Percentiles rank a stretch among this genome's conserved stretches.
These are phyloP conservation scores for Rosa lucieae DNA, from an alignment of 306 rosid species.

Conservation along the genomic window DNA sequence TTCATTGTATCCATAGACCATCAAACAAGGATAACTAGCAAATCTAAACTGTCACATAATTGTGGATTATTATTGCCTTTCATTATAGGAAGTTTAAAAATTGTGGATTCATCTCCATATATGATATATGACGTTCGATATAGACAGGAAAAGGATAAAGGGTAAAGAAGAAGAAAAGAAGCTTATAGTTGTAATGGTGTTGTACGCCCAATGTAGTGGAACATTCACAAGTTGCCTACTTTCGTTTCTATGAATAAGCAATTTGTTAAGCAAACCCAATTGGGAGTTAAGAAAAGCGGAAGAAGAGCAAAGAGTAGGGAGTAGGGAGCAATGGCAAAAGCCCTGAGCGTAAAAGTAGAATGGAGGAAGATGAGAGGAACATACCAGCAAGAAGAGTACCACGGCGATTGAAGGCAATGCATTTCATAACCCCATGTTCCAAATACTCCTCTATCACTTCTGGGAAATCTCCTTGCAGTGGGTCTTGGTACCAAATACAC, in stretches of 20 bases:
- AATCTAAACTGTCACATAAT: background rate
- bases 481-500: slow-evolving; percentile 46
- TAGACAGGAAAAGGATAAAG: background rate
- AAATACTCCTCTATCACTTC: slow-evolving; percentile 97
- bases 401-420: slow-evolving; percentile 88
- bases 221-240: background rate
- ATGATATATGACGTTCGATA: background rate
- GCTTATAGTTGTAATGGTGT: background rate
- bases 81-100: background rate
- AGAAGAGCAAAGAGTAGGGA: background rate
- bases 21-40: background rate
- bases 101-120: background rate
- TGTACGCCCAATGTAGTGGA: background rate
- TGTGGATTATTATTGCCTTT: background rate
- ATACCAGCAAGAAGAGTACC: slow-evolving; percentile 98
- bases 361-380: slow-evolving; percentile 5
- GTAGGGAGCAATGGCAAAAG: too few relatives aligned
- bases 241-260: background rate
- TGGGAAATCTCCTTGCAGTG: slow-evolving; percentile 92
- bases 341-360: background rate
- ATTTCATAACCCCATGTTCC: slow-evolving; percentile 90
- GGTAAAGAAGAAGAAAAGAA: background rate
- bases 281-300: background rate
- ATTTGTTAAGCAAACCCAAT: background rate
- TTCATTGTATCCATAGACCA: background rate